phyloP scores from a whole-genome alignment of 2,329 filamentous ascomycete species.

The Aspergillus versicolor region DNA sequence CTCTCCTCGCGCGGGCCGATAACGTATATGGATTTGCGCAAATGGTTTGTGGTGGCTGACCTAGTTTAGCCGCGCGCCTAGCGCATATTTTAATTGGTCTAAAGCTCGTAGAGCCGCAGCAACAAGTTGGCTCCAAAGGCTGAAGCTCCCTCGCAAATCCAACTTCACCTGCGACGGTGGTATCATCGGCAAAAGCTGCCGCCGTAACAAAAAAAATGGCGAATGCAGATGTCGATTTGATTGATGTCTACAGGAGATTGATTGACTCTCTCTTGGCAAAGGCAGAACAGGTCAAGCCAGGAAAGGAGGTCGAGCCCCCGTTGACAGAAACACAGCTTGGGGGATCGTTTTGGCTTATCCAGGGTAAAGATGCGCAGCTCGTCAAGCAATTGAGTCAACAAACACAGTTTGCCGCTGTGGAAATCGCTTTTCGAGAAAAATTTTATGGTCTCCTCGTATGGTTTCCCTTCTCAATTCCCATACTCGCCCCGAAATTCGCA shows the following conservation, averaged over 20 bases:
- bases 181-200: not conserved
- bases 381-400: conserved; percentile 52
- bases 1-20: conserved; percentile 49
- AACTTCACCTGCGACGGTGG: conserved; percentile 4
- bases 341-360: conserved; percentile 41
- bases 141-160: not conserved
- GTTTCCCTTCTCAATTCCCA: too few species aligned
- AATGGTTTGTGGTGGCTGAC: conserved; percentile 26
- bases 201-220: conserved; percentile 27
- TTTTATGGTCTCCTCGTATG: conserved; percentile 79
- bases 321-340: conserved; percentile 65
- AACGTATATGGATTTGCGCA: conserved; percentile 25
- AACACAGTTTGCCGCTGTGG: conserved; percentile 65
- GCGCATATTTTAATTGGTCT: conserved; percentile 19
- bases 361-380: conserved; percentile 20
- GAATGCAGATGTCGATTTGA: conserved; percentile 33
- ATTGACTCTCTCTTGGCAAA: conserved; percentile 59
- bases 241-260: conserved; percentile 50
- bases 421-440: conserved; percentile 76
- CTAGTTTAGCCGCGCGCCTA: conserved; percentile 29
- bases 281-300: conserved; percentile 60
- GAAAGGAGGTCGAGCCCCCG: conserved; percentile 67
- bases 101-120: conserved; percentile 33
- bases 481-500: not conserved
- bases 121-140: not conserved